Conservation (phyloP, 805 yeast species). For the Torulaspora indica region DNA sequence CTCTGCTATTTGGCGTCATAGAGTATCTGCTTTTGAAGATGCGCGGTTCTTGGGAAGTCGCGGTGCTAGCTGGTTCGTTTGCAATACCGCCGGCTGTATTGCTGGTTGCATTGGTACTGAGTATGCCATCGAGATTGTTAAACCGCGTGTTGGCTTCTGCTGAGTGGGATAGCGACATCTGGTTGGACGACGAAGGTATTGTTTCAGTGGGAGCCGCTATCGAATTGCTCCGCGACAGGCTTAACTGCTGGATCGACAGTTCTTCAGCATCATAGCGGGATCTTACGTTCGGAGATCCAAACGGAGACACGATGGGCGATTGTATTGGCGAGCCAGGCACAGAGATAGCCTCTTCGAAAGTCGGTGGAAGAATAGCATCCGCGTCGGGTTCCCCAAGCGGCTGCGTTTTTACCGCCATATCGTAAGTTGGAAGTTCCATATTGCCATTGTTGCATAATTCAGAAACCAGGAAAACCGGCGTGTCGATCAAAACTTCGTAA, state of each 20-base stretch:
- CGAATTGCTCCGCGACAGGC: conserved; percentile 24
- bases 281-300: conserved; percentile 19
- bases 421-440: conserved; percentile 39
- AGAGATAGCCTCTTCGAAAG: conserved; percentile 61
- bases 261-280: conserved; percentile 21
- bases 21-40: conserved; percentile 10
- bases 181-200: background rate
- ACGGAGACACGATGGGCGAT: conserved; percentile 20
- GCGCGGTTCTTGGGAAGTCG: background rate
- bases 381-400: conserved; percentile 9
- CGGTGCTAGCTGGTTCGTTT: background rate
- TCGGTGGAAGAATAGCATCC: conserved; percentile 48
- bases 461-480: conserved; percentile 59
- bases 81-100: background rate
- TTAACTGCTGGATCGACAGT: conserved; percentile 20
- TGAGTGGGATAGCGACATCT: conserved; percentile 8
- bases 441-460: conserved; percentile 38
- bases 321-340: conserved; percentile 44
- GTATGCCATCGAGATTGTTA: conserved; percentile 22
- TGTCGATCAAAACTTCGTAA: conserved; percentile 75
- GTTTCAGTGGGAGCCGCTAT: conserved; percentile 18
- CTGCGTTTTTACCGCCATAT: conserved; percentile 19
- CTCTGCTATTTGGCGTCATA: background rate
- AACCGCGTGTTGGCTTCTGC: conserved; percentile 12
- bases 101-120: conserved; percentile 12